Evolutionary conservation across 768 basidiomycete genomes (phyloP), one percentile per base, ranked within the genome.

Genomic region (Antrodiella citrinella): DNA sequence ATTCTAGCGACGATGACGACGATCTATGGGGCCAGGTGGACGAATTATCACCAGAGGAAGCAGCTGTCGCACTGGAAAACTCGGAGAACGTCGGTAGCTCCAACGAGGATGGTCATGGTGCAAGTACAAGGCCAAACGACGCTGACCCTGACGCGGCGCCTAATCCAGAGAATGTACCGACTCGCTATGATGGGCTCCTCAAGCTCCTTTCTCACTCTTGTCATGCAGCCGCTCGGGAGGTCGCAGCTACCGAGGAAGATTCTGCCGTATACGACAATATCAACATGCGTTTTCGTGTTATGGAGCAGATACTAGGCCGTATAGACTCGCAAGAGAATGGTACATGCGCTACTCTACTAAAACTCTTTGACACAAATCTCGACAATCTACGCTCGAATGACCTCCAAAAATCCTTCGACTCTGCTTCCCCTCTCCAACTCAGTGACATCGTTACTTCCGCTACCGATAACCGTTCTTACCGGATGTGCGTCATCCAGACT

Each of bases 181-280:
- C 41, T 43, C 41, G 41, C 21, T 22, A 22, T 9, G 21, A 22
- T 18, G 41, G 41, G 9, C 9, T 43, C 7, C 41, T 43, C 41
- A 43, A 22, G 18, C 41, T 20, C 7, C 23, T 48, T 10, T 66
- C 64, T 3, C 38, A 52, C 1, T 58, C 65, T 0, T 58, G 59
- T 53, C 50, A 56, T 0, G 22, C 30, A 3, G 22, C 35, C 22
- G 54, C 62, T 4, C 56, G 58, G 0, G n/a, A 12, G 9, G 30
- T 68, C 40, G 68, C 65, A 0, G 43, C 62, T 15, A 58, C 55
- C 0, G 59, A 43, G 18, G 9, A 9, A 5, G 41, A n/a, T 9
- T 43, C 41, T 22, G 15, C 62, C 1, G 60, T 64, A 2, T 71
- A 72, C 49, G 69, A 72, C 53, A 72, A 71, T 42, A 67, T 72